A percentile compares a stretch with the other conserved stretches of the same genome.
phyloP scores from a whole-genome alignment of 139 green algal species.

The Bryopsis sp. region DNA sequence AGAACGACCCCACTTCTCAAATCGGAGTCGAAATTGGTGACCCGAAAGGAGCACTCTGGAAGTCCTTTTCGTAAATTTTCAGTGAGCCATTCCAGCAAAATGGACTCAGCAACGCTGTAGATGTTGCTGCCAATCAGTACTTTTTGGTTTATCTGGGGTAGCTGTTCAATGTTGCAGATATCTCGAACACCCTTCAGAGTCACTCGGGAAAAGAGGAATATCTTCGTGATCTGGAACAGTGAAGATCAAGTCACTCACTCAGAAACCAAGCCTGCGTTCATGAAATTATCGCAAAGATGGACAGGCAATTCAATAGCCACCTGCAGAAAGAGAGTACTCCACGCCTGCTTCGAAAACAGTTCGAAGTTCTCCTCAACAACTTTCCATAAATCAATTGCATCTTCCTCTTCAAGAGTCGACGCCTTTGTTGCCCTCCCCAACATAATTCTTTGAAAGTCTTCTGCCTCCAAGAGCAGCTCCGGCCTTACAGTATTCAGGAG shows the following conservation, averaged over 20 bases:
- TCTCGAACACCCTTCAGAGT: constrained; percentile 39
- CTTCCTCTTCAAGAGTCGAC: constrained; percentile 31
- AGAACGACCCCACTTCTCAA: constrained; percentile 45
- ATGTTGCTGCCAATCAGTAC: constrained; percentile 43
- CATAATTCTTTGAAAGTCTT: constrained; percentile 44
- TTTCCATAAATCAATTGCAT: constrained; percentile 38
- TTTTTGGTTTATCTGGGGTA: background rate
- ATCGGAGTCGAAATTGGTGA: constrained; percentile 49
- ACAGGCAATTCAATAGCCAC: constrained; percentile 19
- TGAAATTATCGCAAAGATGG: background rate
- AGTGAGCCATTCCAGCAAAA: constrained; percentile 57
- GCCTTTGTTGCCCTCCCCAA: constrained; percentile 30
- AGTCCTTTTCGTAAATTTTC: constrained; percentile 31
- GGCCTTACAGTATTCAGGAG: constrained; percentile 64
- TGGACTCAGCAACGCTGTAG: constrained; percentile 47
- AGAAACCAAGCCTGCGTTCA: background rate
- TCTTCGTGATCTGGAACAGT: constrained; percentile 45
- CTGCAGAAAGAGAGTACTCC: constrained; percentile 49
- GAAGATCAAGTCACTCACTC: too few species aligned
- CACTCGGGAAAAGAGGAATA: constrained; percentile 56
- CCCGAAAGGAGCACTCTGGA: constrained; percentile 15
- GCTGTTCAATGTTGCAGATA: background rate
- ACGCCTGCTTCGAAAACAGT: constrained; percentile 34
- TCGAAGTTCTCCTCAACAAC: constrained; percentile 50
- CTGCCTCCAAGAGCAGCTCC: constrained; percentile 54